phyloP scores from a whole-genome alignment of 139 green algal genomes.

The Desmodesmus armatus region DNA sequence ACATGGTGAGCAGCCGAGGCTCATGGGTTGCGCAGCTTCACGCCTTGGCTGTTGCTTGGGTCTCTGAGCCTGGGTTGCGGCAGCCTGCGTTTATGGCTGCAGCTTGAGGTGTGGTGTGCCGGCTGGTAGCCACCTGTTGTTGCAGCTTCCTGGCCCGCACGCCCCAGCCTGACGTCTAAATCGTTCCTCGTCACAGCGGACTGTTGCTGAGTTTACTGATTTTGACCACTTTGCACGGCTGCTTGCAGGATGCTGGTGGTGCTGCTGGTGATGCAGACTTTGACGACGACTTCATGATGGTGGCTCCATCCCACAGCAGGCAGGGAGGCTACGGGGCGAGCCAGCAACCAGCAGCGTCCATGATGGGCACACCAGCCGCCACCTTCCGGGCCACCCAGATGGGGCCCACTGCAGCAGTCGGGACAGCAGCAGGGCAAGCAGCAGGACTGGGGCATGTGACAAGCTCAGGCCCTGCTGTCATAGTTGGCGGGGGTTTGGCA shows the following conservation, averaged over 20 bases:
- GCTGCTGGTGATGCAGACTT: constrained; percentile 17
- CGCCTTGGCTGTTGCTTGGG: too few species aligned
- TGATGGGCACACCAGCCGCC: constrained; percentile 6
- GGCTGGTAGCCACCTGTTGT: too few species aligned
- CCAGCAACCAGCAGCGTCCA: constrained; percentile 4
- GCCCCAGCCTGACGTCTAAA: too few species aligned
- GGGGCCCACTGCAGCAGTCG: background rate
- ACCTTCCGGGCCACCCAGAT: too few species aligned
- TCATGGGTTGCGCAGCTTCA: too few species aligned
- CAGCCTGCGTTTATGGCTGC: too few species aligned
- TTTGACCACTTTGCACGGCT: background rate
- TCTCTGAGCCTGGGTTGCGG: too few species aligned
- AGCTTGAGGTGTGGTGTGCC: too few species aligned
- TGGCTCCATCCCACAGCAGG: background rate
- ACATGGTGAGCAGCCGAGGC: too few species aligned
- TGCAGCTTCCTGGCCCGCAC: too few species aligned
- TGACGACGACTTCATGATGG: constrained; percentile 23
- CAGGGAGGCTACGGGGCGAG: too few species aligned
- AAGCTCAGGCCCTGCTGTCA: background rate
- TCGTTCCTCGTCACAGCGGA: background rate
- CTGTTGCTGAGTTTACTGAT: background rate
- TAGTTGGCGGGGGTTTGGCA: constrained; percentile 5
- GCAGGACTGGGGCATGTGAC: background rate
- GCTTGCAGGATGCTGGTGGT: background rate
- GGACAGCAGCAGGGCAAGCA: background rate